Percentiles rank a stretch among this genome's conserved stretches.
Evolutionary conservation across 2,329 filamentous ascomycete species (phyloP).

Genomic region (Macroventuria anomochaeta): DNA sequence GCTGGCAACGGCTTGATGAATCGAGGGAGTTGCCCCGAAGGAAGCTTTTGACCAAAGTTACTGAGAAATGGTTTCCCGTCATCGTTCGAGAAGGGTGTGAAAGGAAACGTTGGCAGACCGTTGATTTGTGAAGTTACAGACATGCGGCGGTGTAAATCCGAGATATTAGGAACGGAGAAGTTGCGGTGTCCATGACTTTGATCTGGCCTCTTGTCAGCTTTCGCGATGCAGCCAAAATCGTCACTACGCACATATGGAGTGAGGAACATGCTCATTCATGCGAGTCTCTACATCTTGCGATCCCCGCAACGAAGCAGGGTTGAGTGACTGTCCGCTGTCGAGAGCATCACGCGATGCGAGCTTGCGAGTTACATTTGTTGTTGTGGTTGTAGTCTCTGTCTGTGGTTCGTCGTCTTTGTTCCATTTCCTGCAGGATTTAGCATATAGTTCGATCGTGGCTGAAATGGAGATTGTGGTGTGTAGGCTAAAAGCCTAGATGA

Average conservation of each 20-base stretch:
- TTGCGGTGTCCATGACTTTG: conserved; percentile 56
- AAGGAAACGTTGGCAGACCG: conserved; percentile 44
- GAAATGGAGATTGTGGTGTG: conserved; percentile 9
- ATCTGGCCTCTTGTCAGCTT: conserved; percentile 46
- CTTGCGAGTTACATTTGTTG: conserved; percentile 43
- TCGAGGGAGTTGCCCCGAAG: conserved; percentile 59
- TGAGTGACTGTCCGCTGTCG: conserved; percentile 43
- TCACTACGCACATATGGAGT: conserved; percentile 65
- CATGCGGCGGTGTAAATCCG: conserved; percentile 54
- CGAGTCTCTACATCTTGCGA: conserved; percentile 58
- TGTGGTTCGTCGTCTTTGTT: conserved; percentile 51
- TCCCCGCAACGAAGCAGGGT: conserved; percentile 35
- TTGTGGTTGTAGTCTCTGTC: conserved; percentile 25
- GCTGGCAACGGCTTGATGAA: conserved; percentile 82
- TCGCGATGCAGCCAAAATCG: background rate
- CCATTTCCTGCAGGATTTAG: conserved; percentile 51
- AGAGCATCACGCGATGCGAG: conserved; percentile 49
- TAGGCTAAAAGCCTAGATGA: conserved; percentile 10
- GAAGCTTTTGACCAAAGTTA: conserved; percentile 57
- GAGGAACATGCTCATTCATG: conserved; percentile 65
- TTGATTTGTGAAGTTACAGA: conserved; percentile 50
- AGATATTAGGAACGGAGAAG: conserved; percentile 45
- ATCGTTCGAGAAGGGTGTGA: conserved; percentile 44
- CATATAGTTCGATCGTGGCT: conserved; percentile 18
- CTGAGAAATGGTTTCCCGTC: conserved; percentile 48